A percentile compares a stretch with the other conserved stretches of the same genome.
These are phyloP conservation scores for Millerago galiae DNA, from an alignment of 805 yeast species.

Conservation along the genomic window DNA sequence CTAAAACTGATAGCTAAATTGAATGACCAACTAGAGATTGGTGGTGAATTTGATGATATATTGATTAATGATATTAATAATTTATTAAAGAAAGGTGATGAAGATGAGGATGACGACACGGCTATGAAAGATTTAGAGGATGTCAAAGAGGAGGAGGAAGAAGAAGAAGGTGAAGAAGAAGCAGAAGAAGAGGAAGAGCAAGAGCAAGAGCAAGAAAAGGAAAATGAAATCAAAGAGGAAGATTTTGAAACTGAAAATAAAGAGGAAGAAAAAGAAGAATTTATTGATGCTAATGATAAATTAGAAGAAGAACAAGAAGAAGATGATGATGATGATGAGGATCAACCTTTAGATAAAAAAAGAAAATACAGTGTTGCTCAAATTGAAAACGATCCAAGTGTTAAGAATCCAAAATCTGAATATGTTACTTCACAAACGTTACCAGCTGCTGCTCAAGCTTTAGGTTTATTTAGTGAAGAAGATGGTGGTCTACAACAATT, in stretches of 20 bases:
- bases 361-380: conserved; percentile 18
- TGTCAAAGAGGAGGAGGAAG: conserved; percentile 5
- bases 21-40: conserved; percentile 29
- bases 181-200: neutral
- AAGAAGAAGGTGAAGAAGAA: neutral
- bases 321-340: neutral
- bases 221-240: neutral
- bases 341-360: conserved; percentile 3
- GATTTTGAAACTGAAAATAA: neutral
- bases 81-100: conserved; percentile 29
- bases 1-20: conserved; percentile 37
- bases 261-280: conserved; percentile 9
- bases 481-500: conserved; percentile 50
- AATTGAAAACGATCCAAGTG: conserved; percentile 49
- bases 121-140: conserved; percentile 37
- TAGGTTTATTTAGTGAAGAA: conserved; percentile 62
- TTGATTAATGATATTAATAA: conserved; percentile 11
- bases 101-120: conserved; percentile 35
- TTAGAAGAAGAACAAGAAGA: neutral
- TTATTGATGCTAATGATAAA: conserved; percentile 15
- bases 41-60: conserved; percentile 23
- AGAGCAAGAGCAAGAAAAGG: conserved; percentile 4
- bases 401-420: conserved; percentile 69
- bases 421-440: conserved; percentile 65
- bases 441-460: conserved; percentile 55